phyloP scores from a whole-genome alignment of 2,329 filamentous ascomycete species.

The Eutypa lata region DNA sequence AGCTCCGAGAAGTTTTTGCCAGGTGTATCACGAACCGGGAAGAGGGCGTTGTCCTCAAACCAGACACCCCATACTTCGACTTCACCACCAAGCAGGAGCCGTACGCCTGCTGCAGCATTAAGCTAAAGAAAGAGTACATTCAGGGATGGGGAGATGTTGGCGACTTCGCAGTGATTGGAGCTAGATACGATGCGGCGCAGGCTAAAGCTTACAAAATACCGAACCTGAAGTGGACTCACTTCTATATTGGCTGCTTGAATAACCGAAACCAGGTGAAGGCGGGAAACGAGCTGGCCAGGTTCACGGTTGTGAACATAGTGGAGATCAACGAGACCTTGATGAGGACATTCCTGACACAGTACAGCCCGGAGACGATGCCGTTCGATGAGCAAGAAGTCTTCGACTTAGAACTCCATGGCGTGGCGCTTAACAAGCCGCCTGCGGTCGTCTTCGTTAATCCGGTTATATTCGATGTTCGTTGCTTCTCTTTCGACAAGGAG shows the following conservation, averaged over 20 bases:
- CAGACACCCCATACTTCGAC: constrained; percentile 74
- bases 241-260: constrained; percentile 72
- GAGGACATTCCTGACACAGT: constrained; percentile 45
- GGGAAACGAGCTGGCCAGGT: constrained; percentile 52
- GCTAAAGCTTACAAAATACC: constrained; percentile 53
- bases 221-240: constrained; percentile 71
- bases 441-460: constrained; percentile 63
- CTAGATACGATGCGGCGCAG: constrained; percentile 63
- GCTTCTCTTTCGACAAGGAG: constrained; percentile 74
- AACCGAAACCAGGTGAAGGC: constrained; percentile 61
- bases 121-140: constrained; percentile 86
- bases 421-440: constrained; percentile 40
- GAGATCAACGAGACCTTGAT: constrained; percentile 52
- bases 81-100: constrained; percentile 35
- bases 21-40: constrained; percentile 61
- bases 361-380: constrained; percentile 39
- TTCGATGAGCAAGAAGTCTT: constrained; percentile 38
- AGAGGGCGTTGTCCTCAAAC: constrained; percentile 81
- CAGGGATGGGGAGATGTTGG: constrained; percentile 74
- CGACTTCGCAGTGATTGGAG: constrained; percentile 79
- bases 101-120: constrained; percentile 60
- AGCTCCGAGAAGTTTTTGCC: constrained; percentile 64
- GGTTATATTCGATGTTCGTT: constrained; percentile 75
- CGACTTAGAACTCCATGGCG: constrained; percentile 43
- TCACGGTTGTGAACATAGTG: constrained; percentile 64